Percentiles rank a stretch among this genome's conserved stretches.
Conservation (phyloP, 2,329 filamentous ascomycete species). For the Fusarium continuum region DNA sequence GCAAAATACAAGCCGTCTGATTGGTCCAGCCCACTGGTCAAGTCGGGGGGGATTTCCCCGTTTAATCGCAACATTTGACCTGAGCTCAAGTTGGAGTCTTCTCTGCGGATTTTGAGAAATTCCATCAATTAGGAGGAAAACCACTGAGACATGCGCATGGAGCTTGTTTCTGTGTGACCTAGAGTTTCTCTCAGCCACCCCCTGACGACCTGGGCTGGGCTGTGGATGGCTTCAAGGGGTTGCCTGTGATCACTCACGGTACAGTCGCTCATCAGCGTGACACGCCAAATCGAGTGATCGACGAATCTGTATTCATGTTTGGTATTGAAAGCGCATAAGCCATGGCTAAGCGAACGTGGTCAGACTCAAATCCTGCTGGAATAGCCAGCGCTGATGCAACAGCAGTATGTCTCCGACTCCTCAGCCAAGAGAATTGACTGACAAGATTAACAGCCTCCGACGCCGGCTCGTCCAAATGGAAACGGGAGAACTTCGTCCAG, state of each 20-base stretch:
- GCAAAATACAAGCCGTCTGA: neutral
- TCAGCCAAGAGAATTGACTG: conserved; percentile 1
- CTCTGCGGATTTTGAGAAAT: neutral
- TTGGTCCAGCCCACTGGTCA: conserved; percentile 21
- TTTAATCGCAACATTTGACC: conserved; percentile 28
- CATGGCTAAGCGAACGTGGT: conserved; percentile 42
- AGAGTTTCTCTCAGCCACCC: neutral
- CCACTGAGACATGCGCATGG: neutral
- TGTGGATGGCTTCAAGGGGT: neutral
- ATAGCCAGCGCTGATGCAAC: conserved; percentile 5
- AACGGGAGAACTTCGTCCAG: conserved; percentile 28
- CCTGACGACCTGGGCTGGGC: neutral
- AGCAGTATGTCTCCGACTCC: conserved; percentile 7
- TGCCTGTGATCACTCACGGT: neutral
- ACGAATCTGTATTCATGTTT: neutral
- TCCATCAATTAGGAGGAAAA: neutral
- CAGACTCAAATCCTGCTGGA: conserved; percentile 35
- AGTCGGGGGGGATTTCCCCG: conserved; percentile 38
- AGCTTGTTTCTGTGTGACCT: neutral
- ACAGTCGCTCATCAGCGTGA: conserved; percentile 2
- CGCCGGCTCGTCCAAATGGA: conserved; percentile 26
- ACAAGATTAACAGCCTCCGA: conserved; percentile 16
- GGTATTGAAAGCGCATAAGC: neutral
- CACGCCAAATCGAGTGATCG: neutral
- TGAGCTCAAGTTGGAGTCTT: conserved; percentile 11